Evolutionary conservation across 306 rosid genomes (phyloP).

Genomic region (Sphenostylis stenocarpa): DNA sequence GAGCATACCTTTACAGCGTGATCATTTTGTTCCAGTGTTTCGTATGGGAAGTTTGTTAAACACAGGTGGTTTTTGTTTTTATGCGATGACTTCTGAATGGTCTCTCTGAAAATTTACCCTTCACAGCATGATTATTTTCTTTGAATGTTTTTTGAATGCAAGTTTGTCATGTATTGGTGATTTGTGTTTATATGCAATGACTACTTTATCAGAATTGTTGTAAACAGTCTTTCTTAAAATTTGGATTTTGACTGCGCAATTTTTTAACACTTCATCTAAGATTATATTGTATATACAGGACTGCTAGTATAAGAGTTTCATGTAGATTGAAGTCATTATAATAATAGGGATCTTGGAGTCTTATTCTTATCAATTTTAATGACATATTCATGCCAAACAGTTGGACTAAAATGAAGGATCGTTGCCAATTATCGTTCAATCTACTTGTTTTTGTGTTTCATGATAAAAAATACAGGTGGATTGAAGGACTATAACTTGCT

Average conservation of each 20-base stretch:
- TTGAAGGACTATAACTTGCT: slow-evolving; percentile 75
- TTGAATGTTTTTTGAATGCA: not conserved
- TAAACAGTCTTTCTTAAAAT: not conserved
- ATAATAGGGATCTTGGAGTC: not conserved
- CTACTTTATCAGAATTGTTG: not conserved
- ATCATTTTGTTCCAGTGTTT: slow-evolving; percentile 6
- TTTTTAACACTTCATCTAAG: not conserved
- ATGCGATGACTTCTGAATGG: not conserved
- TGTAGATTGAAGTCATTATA: not conserved
- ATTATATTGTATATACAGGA: not conserved
- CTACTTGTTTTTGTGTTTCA: not conserved
- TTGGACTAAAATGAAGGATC: not conserved
- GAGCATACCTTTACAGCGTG: not conserved
- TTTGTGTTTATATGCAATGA: not conserved
- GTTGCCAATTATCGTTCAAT: slow-evolving; percentile 9
- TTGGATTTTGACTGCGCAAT: not conserved
- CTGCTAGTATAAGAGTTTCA: not conserved
- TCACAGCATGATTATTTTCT: slow-evolving; percentile 3
- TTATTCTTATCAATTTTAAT: not conserved
- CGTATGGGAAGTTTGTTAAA: not conserved
- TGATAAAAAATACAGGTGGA: slow-evolving; percentile 56
- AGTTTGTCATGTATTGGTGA: slow-evolving; percentile 8
- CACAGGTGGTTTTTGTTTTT: not conserved
- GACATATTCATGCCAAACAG: not conserved
- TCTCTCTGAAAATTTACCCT: not conserved